A percentile compares a stretch with the other conserved stretches of the same genome.
Conservation (phyloP, 2,329 filamentous ascomycete genomes). For the Fusarium domesticum region DNA sequence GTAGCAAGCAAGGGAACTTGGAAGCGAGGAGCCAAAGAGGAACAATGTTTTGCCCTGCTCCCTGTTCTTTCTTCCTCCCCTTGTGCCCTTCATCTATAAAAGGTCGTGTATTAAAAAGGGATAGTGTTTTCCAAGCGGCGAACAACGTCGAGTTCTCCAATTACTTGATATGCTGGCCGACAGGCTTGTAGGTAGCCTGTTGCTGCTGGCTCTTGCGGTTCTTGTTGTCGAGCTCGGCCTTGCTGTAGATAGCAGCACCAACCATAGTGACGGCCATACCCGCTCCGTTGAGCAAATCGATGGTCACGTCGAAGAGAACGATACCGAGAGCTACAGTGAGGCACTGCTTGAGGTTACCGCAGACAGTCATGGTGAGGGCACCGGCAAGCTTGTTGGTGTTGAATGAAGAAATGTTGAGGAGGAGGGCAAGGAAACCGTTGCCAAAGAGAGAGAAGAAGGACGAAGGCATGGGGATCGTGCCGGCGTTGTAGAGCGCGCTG, state of each 20-base stretch:
- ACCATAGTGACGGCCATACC: slow-evolving; percentile 54
- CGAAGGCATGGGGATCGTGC: slow-evolving; percentile 35
- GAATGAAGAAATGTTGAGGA: slow-evolving; percentile 56
- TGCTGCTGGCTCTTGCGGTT: slow-evolving; percentile 25
- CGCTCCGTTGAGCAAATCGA: slow-evolving; percentile 52
- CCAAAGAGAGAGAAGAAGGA: slow-evolving; percentile 44
- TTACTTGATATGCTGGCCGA: slow-evolving; percentile 33
- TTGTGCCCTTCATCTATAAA: slow-evolving; percentile 23
- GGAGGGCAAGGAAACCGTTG: slow-evolving; percentile 54
- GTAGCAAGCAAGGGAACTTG: slow-evolving; percentile 8
- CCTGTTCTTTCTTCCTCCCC: slow-evolving; percentile 13
- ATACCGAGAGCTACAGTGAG: slow-evolving; percentile 55
- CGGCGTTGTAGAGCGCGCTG: slow-evolving; percentile 34
- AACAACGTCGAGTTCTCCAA: slow-evolving; percentile 3
- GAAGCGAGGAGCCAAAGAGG: slow-evolving; percentile 18
- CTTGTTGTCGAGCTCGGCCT: slow-evolving; percentile 53
- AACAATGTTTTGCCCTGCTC: slow-evolving; percentile 5
- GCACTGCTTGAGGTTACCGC: slow-evolving; percentile 58
- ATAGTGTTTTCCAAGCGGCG: slow-evolving; percentile 3
- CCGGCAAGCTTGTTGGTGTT: slow-evolving; percentile 57
- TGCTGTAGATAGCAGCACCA: slow-evolving; percentile 57
- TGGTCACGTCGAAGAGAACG: slow-evolving; percentile 48
- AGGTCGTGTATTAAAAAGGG: slow-evolving; percentile 28
- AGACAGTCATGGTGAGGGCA: slow-evolving; percentile 58
- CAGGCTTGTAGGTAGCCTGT: slow-evolving; percentile 35